Base-by-base conservation (phyloP, 345 rosid genomes). In the Jatropha curcas region DNA sequence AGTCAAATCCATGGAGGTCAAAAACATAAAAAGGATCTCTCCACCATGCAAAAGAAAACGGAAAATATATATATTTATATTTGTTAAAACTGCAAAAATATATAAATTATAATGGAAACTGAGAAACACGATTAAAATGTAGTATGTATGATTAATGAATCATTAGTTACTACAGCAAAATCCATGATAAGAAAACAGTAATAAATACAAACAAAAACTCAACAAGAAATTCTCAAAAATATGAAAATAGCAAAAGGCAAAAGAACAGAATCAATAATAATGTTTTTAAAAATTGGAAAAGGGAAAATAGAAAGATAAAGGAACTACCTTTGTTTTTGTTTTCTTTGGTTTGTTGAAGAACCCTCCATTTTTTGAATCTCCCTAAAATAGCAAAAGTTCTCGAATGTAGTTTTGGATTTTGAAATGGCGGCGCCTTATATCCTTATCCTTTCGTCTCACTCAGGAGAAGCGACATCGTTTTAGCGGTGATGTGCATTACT, bases 341-440 rank as follows among this genome's bases (percentile, higher is more conserved):
- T 10, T 20, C 34, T 24, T 12, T 5, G 17, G 28, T 30, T 28
- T 1, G 22, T 30, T 67, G 43, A 48, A 3, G 37, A 67, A 67
- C 16, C n/a, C 37, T 48, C 58, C 70, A 50, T 48, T 30, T 48
- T 33, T 34, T 7, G 10, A 61, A 61, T 16, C 66, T 61, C 27
- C 28, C 20, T 25, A 67, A 67, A 67, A 48, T 67, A 31, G 70
- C 58, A 48, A 19, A 67, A 9, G n/a, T 11, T n/a, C 4, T 61
- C 56, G 43, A 50, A 19, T 19, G 20, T 25, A 25, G 9, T 20
- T 63, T 22, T 22, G 45, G 67, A 25, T 63, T 37, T 63, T 63
- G 30, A 45, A 46, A 28, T 63, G 51, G 67, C 67, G 50, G 67
- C 51, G 11, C 22, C 70, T 67, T 6, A 39, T 50, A 9, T 66